These are phyloP conservation scores for Xylaria telfairii DNA, from an alignment of 495 filamentous ascomycete species.

Conservation along the genomic window DNA sequence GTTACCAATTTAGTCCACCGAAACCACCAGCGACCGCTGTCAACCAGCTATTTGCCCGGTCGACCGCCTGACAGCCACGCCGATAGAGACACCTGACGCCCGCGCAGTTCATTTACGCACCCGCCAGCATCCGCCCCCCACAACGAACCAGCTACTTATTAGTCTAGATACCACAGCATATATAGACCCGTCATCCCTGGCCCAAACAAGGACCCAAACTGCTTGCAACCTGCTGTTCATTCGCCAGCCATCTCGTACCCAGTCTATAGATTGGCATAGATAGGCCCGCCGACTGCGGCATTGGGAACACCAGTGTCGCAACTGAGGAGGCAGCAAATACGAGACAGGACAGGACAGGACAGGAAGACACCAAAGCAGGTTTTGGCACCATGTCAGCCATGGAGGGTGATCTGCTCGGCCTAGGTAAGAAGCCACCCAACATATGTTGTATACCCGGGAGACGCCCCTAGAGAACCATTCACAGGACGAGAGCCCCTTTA, in stretches of 20 bases:
- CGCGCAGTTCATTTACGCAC: slow-evolving; percentile 18
- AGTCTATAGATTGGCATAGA: slow-evolving; percentile 9
- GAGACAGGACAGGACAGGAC: too few relatives aligned
- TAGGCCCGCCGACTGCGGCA: background rate
- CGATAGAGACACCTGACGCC: slow-evolving; percentile 23
- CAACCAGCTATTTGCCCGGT: slow-evolving; percentile 15
- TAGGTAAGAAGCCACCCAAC: slow-evolving; percentile 22
- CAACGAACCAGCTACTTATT: slow-evolving; percentile 21
- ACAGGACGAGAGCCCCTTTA: slow-evolving; percentile 19
- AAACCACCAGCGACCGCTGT: slow-evolving; percentile 8
- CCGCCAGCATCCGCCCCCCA: background rate
- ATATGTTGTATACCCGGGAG: slow-evolving; percentile 11
- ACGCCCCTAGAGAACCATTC: background rate
- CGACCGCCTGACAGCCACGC: slow-evolving; percentile 13
- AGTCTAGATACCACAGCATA: slow-evolving; percentile 25
- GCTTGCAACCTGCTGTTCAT: slow-evolving; percentile 12
- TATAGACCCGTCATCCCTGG: slow-evolving; percentile 13
- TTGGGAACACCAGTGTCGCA: slow-evolving; percentile 22
- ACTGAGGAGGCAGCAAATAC: slow-evolving; percentile 23
- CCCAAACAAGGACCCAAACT: slow-evolving; percentile 10
- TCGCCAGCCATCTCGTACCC: slow-evolving; percentile 9
- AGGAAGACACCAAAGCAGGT: slow-evolving; percentile 21
- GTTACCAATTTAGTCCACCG: slow-evolving; percentile 12
- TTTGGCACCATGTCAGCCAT: slow-evolving; percentile 26
- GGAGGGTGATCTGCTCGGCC: slow-evolving; percentile 27